phyloP scores from a whole-genome alignment of 768 basidiomycete species.

The Scleroderma citrinum region DNA sequence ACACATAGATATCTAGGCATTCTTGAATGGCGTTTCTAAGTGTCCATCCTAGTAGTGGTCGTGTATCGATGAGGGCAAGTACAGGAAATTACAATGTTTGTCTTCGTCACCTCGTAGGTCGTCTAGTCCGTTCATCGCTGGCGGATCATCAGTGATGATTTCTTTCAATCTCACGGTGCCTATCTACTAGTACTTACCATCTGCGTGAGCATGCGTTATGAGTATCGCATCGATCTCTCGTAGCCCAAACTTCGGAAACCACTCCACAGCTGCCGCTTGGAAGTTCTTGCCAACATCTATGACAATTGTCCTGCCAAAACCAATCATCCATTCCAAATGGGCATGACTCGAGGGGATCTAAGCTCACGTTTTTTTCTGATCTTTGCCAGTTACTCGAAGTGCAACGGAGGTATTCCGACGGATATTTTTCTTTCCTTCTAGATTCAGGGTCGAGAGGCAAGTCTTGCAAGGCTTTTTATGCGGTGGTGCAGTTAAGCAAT shows the following conservation, averaged over 20 bases:
- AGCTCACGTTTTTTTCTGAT: slow-evolving; percentile 47
- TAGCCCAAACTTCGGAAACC: slow-evolving; percentile 69
- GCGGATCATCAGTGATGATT: slow-evolving; percentile 1
- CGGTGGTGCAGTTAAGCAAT: slow-evolving; percentile 70
- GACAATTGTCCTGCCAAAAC: slow-evolving; percentile 55
- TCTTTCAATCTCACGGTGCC: neutral
- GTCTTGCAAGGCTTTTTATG: slow-evolving; percentile 49
- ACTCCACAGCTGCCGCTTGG: slow-evolving; percentile 46
- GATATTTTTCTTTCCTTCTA: slow-evolving; percentile 76
- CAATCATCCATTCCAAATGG: slow-evolving; percentile 1
- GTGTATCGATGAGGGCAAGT: slow-evolving; percentile 1
- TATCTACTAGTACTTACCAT: slow-evolving; percentile 37
- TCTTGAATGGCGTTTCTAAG: slow-evolving; percentile 56
- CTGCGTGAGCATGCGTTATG: slow-evolving; percentile 86
- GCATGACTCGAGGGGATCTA: slow-evolving; percentile 4
- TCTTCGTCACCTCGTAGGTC: slow-evolving; percentile 65
- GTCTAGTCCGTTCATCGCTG: slow-evolving; percentile 86
- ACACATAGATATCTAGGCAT: slow-evolving; percentile 71
- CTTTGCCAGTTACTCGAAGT: slow-evolving; percentile 41
- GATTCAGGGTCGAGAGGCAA: slow-evolving; percentile 59
- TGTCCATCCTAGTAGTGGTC: slow-evolving; percentile 65
- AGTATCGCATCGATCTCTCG: slow-evolving; percentile 69
- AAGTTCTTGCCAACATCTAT: slow-evolving; percentile 88
- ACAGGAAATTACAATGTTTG: neutral
- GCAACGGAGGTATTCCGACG: slow-evolving; percentile 79